Percentiles rank a stretch among this genome's conserved stretches.
phyloP scores from a whole-genome alignment of 257 asterid species.

The Lycium barbarum region DNA sequence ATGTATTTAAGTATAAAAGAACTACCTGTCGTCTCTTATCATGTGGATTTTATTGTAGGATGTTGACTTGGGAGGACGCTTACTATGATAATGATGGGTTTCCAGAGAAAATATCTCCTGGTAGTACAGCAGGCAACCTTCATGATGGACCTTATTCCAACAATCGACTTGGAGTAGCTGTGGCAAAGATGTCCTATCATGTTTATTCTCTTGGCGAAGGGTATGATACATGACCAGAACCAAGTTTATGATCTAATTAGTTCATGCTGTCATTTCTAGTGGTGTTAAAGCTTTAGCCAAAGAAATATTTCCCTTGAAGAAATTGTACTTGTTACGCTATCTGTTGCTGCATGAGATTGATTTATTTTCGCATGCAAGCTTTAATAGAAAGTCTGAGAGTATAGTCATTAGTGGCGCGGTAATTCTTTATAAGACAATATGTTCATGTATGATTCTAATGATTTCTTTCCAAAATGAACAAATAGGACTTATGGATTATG shows the following conservation, averaged over 20 bases:
- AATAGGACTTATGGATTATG: conserved; percentile 5
- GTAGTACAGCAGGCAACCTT: conserved; percentile 46
- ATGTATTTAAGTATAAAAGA: not conserved
- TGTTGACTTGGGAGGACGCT: conserved; percentile 88
- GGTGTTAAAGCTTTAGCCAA: conserved; percentile 8
- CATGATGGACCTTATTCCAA: conserved; percentile 60
- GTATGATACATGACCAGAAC: conserved; percentile 48
- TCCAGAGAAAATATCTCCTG: conserved; percentile 48
- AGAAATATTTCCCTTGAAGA: not conserved
- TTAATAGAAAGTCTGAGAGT: not conserved
- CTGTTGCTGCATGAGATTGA: not conserved
- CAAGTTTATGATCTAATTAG: conserved; percentile 23
- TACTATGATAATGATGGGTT: conserved; percentile 59
- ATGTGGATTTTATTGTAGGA: conserved; percentile 58
- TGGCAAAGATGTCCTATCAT: conserved; percentile 91
- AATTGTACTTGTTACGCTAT: not conserved
- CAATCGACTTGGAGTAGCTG: conserved; percentile 80
- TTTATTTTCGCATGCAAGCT: not conserved
- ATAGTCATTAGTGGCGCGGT: not conserved
- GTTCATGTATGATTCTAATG: conserved; percentile 7
- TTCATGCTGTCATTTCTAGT: conserved; percentile 1
- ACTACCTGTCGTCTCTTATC: not conserved
- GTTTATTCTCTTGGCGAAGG: conserved; percentile 95
- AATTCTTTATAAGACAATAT: not conserved
- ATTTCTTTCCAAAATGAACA: conserved; percentile 2